Evolutionary conservation across 768 basidiomycete species (phyloP).

Genomic region (Kwoniella botswanensis): DNA sequence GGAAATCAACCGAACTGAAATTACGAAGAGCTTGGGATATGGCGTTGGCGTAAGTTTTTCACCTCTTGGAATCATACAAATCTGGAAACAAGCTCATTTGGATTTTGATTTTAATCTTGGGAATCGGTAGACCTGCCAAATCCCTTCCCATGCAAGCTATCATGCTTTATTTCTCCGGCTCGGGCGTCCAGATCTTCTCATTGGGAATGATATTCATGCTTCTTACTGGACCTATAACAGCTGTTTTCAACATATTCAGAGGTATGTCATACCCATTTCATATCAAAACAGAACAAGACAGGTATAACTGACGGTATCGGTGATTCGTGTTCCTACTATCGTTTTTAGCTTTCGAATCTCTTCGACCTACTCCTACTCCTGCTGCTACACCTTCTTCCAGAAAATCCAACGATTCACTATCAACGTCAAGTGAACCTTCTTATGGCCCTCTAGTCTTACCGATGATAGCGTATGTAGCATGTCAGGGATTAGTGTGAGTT

Average conservation of each 20-base stretch:
- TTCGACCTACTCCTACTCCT: slow-evolving; percentile 60
- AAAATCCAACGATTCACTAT: slow-evolving; percentile 6
- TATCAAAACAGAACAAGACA: too few species aligned
- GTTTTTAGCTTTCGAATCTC: slow-evolving; percentile 69
- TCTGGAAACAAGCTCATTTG: not conserved
- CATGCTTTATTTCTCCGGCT: slow-evolving; percentile 98
- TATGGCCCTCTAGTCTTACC: slow-evolving; percentile 40
- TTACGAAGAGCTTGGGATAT: slow-evolving; percentile 56
- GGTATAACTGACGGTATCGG: too few species aligned
- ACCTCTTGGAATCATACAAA: too few species aligned
- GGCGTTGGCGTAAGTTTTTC: slow-evolving; percentile 49
- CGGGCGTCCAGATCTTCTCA: slow-evolving; percentile 93
- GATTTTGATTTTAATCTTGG: not conserved
- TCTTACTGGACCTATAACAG: slow-evolving; percentile 82
- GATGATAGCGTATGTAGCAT: slow-evolving; percentile 51
- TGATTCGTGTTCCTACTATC: not conserved
- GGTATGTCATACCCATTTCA: slow-evolving; percentile 62
- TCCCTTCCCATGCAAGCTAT: slow-evolving; percentile 94
- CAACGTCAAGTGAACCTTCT: slow-evolving; percentile 21
- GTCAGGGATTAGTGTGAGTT: slow-evolving; percentile 57
- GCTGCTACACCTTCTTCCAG: slow-evolving; percentile 1
- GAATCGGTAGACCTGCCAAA: slow-evolving; percentile 69
- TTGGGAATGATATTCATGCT: slow-evolving; percentile 96
- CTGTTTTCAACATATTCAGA: slow-evolving; percentile 74
- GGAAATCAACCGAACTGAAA: slow-evolving; percentile 50